Evolutionary conservation across 441 rosid genomes (phyloP).

Genomic region (Adansonia gregorii): DNA sequence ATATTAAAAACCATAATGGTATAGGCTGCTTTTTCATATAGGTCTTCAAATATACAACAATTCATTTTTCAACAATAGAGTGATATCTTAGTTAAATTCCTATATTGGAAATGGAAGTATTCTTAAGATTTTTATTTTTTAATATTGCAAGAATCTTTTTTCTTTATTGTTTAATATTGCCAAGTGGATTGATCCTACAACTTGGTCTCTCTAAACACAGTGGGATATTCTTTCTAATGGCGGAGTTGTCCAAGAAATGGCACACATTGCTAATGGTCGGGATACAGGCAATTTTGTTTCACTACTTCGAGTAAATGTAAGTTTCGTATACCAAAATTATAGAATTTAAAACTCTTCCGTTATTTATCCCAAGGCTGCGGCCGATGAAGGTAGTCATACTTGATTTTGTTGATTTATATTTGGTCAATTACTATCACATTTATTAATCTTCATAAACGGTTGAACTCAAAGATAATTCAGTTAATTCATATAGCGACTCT

Average conservation of each 20-base stretch:
- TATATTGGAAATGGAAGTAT: neutral
- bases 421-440: neutral
- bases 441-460: neutral
- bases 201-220: conserved; percentile 45
- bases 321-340: neutral
- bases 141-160: too few species aligned
- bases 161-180: too few species aligned
- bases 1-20: too few species aligned
- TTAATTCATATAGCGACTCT: too few species aligned
- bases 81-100: neutral
- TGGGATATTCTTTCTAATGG: conserved; percentile 90
- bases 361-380: too few species aligned
- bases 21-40: neutral
- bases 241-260: conserved; percentile 70
- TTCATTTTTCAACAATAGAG: too few species aligned
- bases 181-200: conserved; percentile 9
- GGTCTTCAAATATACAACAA: neutral
- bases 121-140: too few species aligned
- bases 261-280: conserved; percentile 78
- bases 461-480: too few species aligned
- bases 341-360: too few species aligned
- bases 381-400: too few species aligned
- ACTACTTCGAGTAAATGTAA: conserved; percentile 73
- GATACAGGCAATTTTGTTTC: conserved; percentile 83
- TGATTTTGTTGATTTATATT: neutral